Evolutionary conservation across 257 asterid species (phyloP), one percentile per base, ranked within the genome.

Genomic region (Penstemon barbatus): DNA sequence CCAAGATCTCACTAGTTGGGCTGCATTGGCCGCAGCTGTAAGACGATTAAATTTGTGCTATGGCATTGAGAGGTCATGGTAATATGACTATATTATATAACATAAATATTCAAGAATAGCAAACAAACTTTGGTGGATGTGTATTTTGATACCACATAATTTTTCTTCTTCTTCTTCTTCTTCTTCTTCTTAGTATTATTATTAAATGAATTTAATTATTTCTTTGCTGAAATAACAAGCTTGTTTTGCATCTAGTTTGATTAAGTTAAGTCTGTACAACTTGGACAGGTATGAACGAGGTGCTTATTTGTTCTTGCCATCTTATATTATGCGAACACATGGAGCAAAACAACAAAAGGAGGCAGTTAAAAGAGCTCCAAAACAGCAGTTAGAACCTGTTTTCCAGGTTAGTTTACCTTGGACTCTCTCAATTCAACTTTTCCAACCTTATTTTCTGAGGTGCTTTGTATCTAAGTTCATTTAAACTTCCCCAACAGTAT

Each of bases 261-360:
- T 58, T 66, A 63, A 54, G 25, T 58, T 66, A 63, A 54, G 25
- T 50, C 76, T 64, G 40, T 62, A 12, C 40, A 61, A 49, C 48
- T 4, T 65, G 83, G 78, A 52, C 81, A 94, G 99, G 82, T 87
- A 89, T 73, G 97, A 84, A 50, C 82, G 83, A 72, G 97, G 97
- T 66, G 99, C 92, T n/a, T 78, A 94, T 83, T 75, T 94, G 79
- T 91, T 94, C 83, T 75, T 94, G 70, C 96, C 96, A 40, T 94
- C 99, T 40, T 91, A 89, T 77, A 71, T 94, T 45, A 94, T 94
- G 99, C 96, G 99, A 58, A 94, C 97, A 2, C 99, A 94, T 82
- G 96, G 97, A 75, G 95, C 97, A 72, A 94, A 75, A 82, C 97
- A 87, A 73, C 99, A 89, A 70, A 79, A 95, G 4, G 97, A 89